phyloP scores from a whole-genome alignment of 176 grass and related monocot genomes.

The Otatea glauca region DNA sequence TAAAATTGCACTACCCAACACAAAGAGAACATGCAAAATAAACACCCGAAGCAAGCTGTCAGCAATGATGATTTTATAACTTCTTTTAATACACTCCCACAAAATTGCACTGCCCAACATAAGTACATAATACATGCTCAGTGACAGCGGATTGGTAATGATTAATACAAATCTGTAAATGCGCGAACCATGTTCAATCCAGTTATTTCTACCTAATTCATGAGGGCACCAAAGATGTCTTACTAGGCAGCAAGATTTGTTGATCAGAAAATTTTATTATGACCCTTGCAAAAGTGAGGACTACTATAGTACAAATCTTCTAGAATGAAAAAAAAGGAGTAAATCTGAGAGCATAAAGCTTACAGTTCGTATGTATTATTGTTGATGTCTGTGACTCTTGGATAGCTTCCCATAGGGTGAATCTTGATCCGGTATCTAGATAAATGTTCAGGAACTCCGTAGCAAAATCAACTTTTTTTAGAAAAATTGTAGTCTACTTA shows the following conservation, averaged over 20 bases:
- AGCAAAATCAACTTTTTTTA: constrained; percentile 7
- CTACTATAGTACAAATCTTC: neutral
- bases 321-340: neutral
- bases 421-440: constrained; percentile 94
- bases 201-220: neutral
- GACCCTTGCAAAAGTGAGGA: neutral
- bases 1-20: neutral
- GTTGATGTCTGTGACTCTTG: constrained; percentile 76
- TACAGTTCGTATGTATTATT: constrained; percentile 97
- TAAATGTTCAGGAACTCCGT: constrained; percentile 33
- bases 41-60: neutral
- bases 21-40: neutral
- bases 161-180: neutral
- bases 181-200: neutral
- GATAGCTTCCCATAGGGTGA: constrained; percentile 96
- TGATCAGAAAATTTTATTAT: constrained; percentile 4
- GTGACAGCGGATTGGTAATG: neutral
- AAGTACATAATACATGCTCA: neutral
- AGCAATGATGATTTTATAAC: neutral
- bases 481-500: neutral
- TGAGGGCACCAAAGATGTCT: neutral
- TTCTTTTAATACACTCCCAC: neutral
- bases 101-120: neutral
- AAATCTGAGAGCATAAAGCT: constrained; percentile 35
- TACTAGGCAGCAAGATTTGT: constrained; percentile 26